Evolutionary conservation across 1,139 yeast species (phyloP), one percentile per base, ranked within the genome.

Genomic region (Kodamaea anthophila): DNA sequence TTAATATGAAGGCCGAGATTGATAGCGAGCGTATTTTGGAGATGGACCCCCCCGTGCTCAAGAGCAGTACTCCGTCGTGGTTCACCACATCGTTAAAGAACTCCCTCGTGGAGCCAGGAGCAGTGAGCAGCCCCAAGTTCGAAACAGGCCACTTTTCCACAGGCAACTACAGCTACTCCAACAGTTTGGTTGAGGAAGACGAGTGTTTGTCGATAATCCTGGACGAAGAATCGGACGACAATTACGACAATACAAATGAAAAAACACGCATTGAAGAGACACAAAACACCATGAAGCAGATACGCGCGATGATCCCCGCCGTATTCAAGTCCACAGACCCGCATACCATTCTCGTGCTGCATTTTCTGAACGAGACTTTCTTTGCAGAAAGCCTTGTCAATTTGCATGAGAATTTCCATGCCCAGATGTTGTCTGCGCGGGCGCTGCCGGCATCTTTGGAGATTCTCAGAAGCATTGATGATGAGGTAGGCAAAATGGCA

Each of bases 281-380:
- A 5, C 6, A 18, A 19, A 23, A 23, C 12, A 28, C 30, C 11
- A 20, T 30, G 23, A 13, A 24, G 11, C 29, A 20, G 24, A 26
- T 28, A 14, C 33, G 18, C 15, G 28, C 19, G 15, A 26, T 38
- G 21, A 28, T 42, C 11, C 46, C 46, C 2, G 38, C 41, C n/a
- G 21, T 42, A 5, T 37, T 39, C 30, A 40, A 39, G 20, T 34
- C 36, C 21, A 26, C 25, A 9, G 34, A 36, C 25, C 29, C 35
- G 9, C 18, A 15, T 11, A 26, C 28, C 18, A 30, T 36, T 11
- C 34, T 35, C 18, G 13, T 27, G 9, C 43, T 37, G 21, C 42
- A 29, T 30, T 43, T 43, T 29, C 35, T 39, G 26, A 41, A 41
- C 24, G 45, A 43, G 33, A 28, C 42, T 13, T 43, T 41, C 29